phyloP scores from a whole-genome alignment of 176 grass and related monocot species.

The Poa annua region DNA sequence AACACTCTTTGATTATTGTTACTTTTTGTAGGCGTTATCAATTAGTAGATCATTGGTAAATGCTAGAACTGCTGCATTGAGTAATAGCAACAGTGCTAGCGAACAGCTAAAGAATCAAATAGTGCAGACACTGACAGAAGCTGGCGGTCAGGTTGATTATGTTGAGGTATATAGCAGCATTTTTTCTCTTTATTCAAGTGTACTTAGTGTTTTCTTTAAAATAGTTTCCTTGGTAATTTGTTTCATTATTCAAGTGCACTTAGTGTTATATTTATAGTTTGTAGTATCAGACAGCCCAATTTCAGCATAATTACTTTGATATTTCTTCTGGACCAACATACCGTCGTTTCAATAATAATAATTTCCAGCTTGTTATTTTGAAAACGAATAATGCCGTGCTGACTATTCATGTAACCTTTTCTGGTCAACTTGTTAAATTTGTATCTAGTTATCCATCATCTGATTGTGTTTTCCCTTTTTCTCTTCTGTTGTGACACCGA shows the following conservation, averaged over 20 bases:
- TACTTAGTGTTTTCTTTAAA: neutral
- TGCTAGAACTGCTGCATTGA: conserved; percentile 61
- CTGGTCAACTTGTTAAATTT: neutral
- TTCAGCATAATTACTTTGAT: neutral
- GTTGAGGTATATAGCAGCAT: conserved; percentile 58
- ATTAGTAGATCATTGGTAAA: conserved; percentile 70
- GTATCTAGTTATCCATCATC: neutral
- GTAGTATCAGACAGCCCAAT: neutral
- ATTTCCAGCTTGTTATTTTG: too few species aligned
- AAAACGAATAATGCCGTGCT: too few species aligned
- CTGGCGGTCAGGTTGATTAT: conserved; percentile 83
- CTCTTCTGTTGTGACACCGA: neutral
- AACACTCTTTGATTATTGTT: neutral
- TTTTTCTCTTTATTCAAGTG: neutral
- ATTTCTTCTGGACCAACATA: neutral
- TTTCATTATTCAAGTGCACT: neutral
- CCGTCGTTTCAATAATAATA: neutral
- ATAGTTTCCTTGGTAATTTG: neutral
- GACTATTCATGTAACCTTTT: neutral
- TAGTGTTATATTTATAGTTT: neutral
- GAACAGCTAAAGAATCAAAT: conserved; percentile 68
- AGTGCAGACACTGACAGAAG: conserved; percentile 49
- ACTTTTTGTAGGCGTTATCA: conserved; percentile 67
- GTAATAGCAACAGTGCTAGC: conserved; percentile 52
- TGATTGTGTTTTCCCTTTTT: neutral